Percentiles rank a stretch among this genome's conserved stretches.
Evolutionary conservation across 139 green algal genomes (phyloP).

Genomic region (Astrephomene gubernaculifera): DNA sequence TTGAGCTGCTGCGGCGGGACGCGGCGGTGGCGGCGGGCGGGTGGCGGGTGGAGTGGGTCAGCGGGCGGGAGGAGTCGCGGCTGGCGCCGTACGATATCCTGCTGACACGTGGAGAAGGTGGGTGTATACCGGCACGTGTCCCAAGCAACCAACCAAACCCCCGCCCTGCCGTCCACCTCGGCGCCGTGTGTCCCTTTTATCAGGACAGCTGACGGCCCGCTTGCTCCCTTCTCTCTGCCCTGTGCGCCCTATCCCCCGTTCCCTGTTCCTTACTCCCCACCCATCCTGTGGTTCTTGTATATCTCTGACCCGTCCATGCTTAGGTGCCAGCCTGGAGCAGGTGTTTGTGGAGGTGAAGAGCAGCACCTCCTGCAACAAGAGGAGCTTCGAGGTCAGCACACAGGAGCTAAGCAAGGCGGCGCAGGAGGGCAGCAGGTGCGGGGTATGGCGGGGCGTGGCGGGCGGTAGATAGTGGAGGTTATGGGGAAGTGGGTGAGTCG

Average conservation of each 20-base stretch:
- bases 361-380: not conserved
- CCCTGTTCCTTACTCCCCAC: too few species aligned
- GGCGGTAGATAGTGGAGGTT: too few species aligned
- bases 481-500: too few species aligned
- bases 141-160: too few species aligned
- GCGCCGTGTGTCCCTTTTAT: too few species aligned
- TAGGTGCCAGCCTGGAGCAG: not conserved
- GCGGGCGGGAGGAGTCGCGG: not conserved
- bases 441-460: not conserved
- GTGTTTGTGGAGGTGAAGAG: constrained; percentile 32
- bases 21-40: not conserved
- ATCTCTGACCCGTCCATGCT: too few species aligned
- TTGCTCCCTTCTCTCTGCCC: too few species aligned
- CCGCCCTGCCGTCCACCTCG: too few species aligned
- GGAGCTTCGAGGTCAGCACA: constrained; percentile 1
- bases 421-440: constrained; percentile 6
- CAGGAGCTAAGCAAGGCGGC: constrained; percentile 10
- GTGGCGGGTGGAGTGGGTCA: constrained; percentile 26
- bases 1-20: constrained; percentile 15
- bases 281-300: too few species aligned
- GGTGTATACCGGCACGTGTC: too few species aligned
- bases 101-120: not conserved
- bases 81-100: constrained; percentile 24
- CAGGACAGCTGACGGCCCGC: too few species aligned
- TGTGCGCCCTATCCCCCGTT: too few species aligned